phyloP scores from a whole-genome alignment of 345 rosid species.

The Eucalyptus decipiens region DNA sequence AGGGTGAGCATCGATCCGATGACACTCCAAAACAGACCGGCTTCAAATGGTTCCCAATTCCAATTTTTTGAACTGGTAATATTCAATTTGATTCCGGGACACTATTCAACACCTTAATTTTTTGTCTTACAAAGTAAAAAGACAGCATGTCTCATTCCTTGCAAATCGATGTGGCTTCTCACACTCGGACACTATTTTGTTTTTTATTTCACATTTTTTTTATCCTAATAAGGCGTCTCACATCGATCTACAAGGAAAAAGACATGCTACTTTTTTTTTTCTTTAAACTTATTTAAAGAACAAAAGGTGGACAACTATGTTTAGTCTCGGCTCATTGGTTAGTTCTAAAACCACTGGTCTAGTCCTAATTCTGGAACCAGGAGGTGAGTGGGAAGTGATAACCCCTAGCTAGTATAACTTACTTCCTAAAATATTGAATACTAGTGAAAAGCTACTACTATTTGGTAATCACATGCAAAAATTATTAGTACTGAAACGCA shows the following conservation, averaged over 20 bases:
- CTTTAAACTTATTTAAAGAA: too few relatives aligned
- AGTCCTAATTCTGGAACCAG: too few relatives aligned
- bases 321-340: background rate
- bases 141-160: background rate
- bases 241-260: background rate
- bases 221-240: background rate
- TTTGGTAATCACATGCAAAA: background rate
- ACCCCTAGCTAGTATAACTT: background rate
- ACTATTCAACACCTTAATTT: too few relatives aligned
- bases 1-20: fast-evolving
- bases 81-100: too few relatives aligned
- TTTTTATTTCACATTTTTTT: background rate
- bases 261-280: background rate
- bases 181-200: background rate
- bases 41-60: too few relatives aligned
- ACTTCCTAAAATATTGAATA: background rate
- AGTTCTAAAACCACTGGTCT: background rate
- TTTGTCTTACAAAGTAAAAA: background rate
- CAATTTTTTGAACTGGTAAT: too few relatives aligned
- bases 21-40: fast-evolving
- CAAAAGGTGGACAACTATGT: background rate
- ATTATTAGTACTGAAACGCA: background rate
- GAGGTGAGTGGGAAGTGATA: background rate
- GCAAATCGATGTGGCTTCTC: background rate
- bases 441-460: background rate